Percentiles rank a stretch among this genome's conserved stretches.
phyloP scores from a whole-genome alignment of 1,284 basidiomycete species.

The Irpex sp. region DNA sequence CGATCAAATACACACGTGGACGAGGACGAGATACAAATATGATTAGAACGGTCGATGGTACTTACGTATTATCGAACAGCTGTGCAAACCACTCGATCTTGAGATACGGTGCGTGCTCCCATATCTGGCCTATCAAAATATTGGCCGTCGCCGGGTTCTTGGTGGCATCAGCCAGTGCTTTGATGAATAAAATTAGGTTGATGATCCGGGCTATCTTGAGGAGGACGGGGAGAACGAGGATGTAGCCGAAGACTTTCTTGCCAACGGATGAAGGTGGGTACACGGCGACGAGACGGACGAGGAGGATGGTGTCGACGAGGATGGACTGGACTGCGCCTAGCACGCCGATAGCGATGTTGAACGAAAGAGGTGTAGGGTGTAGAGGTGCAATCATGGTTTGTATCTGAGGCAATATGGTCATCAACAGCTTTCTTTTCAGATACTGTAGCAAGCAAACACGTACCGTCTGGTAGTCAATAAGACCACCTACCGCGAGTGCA shows the following conservation, averaged over 20 bases:
- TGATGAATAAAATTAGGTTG: slow-evolving; percentile 11
- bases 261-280: slow-evolving; percentile 12
- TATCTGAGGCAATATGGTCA: not conserved
- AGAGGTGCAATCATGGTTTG: slow-evolving; percentile 1
- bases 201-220: slow-evolving; percentile 12
- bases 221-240: slow-evolving; percentile 10
- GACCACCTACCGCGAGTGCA: slow-evolving; percentile 1
- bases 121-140: slow-evolving; percentile 10
- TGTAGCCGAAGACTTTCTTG: not conserved
- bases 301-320: slow-evolving; percentile 24
- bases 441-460: not conserved
- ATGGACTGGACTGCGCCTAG: slow-evolving; percentile 29
- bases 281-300: slow-evolving; percentile 22
- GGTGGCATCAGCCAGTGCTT: slow-evolving; percentile 2
- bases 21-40: not conserved
- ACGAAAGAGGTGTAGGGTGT: slow-evolving; percentile 3
- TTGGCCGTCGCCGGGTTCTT: not conserved
- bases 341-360: slow-evolving; percentile 18
- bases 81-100: slow-evolving; percentile 33
- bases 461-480: slow-evolving; percentile 12
- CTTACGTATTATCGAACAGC: slow-evolving; percentile 27
- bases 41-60: not conserved
- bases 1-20: not conserved
- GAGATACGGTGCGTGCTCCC: slow-evolving; percentile 24
- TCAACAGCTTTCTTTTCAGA: not conserved